phyloP scores from a whole-genome alignment of 2,329 filamentous ascomycete species.

The Gyromitra esculenta region DNA sequence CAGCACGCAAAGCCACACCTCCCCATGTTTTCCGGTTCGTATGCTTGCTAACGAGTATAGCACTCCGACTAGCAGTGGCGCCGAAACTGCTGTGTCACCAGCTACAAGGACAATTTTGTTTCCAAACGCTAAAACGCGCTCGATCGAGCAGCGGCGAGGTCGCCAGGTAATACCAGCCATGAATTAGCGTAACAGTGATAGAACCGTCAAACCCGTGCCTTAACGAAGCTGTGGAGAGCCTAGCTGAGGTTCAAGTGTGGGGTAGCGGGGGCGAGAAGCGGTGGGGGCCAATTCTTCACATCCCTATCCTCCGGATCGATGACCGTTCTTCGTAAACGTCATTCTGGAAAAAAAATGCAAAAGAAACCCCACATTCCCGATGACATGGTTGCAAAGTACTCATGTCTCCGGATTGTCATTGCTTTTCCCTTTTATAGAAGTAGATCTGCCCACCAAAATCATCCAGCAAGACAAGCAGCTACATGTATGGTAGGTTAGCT shows the following conservation, averaged over 20 bases:
- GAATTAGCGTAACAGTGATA: neutral
- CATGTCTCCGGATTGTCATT: neutral
- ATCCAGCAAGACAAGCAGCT: conserved; percentile 1
- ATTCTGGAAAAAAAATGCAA: conserved; percentile 4
- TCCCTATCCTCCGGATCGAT: conserved; percentile 46
- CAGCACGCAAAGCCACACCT: too few relatives aligned
- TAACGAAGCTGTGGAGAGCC: conserved; percentile 65
- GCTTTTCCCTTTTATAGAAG: neutral
- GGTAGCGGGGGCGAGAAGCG: neutral
- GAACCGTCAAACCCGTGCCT: conserved; percentile 61
- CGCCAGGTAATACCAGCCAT: conserved; percentile 68
- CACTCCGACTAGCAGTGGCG: conserved; percentile 44
- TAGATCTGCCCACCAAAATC: neutral
- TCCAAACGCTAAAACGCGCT: conserved; percentile 58
- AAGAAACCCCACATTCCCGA: conserved; percentile 33
- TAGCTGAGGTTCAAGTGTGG: neutral
- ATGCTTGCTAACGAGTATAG: conserved; percentile 55
- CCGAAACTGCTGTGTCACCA: conserved; percentile 44
- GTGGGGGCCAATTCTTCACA: conserved; percentile 9
- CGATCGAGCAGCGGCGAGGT: conserved; percentile 64
- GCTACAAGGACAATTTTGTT: conserved; percentile 58
- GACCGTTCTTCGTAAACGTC: conserved; percentile 17
- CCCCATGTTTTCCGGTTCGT: too few relatives aligned
- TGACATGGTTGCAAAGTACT: conserved; percentile 39
- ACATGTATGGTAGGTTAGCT: neutral